Evolutionary conservation across 208 protist species (phyloP).

Genomic region (Blastocrithidia nonstop): DNA sequence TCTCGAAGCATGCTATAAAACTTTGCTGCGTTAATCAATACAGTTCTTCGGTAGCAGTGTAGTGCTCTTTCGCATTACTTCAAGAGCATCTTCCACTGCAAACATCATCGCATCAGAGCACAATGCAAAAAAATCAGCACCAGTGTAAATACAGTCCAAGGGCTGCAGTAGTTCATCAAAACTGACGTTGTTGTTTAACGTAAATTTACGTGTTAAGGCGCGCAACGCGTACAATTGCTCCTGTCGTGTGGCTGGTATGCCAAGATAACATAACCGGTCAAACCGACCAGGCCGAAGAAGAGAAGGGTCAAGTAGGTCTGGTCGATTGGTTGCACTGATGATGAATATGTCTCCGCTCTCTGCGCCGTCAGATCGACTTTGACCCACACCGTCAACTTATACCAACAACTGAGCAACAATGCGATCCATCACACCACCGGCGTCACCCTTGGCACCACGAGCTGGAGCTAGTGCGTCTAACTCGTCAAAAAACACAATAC

Average conservation of each 20-base stretch:
- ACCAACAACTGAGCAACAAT: slow-evolving; percentile 88
- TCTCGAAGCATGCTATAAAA: too few species aligned
- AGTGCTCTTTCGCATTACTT: slow-evolving; percentile 13
- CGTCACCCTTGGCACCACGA: slow-evolving; percentile 75
- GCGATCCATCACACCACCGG: slow-evolving; percentile 87
- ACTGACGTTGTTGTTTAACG: slow-evolving; percentile 42
- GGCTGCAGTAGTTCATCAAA: slow-evolving; percentile 38
- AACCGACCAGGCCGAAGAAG: slow-evolving; percentile 88
- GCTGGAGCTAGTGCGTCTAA: slow-evolving; percentile 82
- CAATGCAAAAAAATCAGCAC: slow-evolving; percentile 91
- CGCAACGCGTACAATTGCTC: slow-evolving; percentile 69
- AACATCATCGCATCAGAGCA: slow-evolving; percentile 91
- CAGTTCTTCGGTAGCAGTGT: too few species aligned
- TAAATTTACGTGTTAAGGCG: slow-evolving; percentile 77
- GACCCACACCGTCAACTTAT: slow-evolving; percentile 78
- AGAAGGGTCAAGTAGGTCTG: slow-evolving; percentile 83
- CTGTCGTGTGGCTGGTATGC: slow-evolving; percentile 46
- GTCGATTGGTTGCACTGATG: slow-evolving; percentile 86
- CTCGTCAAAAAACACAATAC: slow-evolving; percentile 91
- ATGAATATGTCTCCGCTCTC: slow-evolving; percentile 76
- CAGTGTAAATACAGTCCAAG: slow-evolving; percentile 80
- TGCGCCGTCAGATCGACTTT: slow-evolving; percentile 54
- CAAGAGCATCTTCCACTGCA: slow-evolving; percentile 81
- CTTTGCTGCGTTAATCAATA: too few species aligned
- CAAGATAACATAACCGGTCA: slow-evolving; percentile 80